Conservation (phyloP, 805 yeast genomes). For the Yamadazyma takamatsuzukensis region DNA sequence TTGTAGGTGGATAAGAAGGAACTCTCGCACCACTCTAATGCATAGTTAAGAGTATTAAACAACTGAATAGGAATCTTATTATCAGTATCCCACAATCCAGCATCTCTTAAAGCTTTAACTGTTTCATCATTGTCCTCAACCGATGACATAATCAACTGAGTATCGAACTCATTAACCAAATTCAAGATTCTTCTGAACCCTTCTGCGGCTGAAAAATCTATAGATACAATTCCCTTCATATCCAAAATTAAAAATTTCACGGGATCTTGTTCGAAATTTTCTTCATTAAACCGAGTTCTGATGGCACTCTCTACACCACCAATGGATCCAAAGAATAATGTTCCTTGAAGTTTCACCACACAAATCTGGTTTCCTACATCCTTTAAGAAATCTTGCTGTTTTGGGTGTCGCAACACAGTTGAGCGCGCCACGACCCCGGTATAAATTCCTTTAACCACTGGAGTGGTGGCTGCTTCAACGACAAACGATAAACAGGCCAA, state of each 20-base stretch:
- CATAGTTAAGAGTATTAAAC: conserved; percentile 77
- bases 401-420: conserved; percentile 86
- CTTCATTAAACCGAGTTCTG: conserved; percentile 59
- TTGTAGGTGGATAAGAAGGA: conserved; percentile 68
- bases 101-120: conserved; percentile 71
- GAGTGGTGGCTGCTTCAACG: conserved; percentile 82
- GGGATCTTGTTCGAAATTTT: conserved; percentile 48
- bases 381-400: conserved; percentile 77
- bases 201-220: conserved; percentile 95
- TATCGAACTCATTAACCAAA: conserved; percentile 62
- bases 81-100: conserved; percentile 66
- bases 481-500: conserved; percentile 93
- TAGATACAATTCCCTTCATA: conserved; percentile 72
- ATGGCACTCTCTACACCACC: conserved; percentile 83
- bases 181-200: conserved; percentile 87
- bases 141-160: conserved; percentile 75
- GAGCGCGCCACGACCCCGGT: conserved; percentile 89
- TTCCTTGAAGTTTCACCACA: conserved; percentile 81
- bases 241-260: conserved; percentile 81
- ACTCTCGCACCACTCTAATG: conserved; percentile 96
- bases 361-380: conserved; percentile 90
- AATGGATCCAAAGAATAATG: conserved; percentile 91
- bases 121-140: conserved; percentile 65
- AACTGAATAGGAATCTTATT: conserved; percentile 46
- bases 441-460: conserved; percentile 76